A percentile compares a stretch with the other conserved stretches of the same genome.
Evolutionary conservation across 306 rosid genomes (phyloP).

Genomic region (Rubus parviflorus): DNA sequence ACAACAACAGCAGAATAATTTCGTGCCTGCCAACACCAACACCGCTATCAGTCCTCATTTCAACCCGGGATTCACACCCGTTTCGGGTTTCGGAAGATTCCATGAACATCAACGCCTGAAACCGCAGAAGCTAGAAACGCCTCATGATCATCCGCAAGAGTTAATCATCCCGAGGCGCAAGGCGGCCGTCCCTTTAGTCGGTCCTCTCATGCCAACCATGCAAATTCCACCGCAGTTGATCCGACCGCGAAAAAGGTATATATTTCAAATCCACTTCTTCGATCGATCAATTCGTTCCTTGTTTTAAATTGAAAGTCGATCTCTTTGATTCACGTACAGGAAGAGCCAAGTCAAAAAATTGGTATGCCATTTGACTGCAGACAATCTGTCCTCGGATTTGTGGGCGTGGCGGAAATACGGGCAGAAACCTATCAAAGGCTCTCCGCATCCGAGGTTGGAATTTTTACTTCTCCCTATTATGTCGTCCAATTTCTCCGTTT

Average conservation of each 20-base stretch:
- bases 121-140: slow-evolving; percentile 7
- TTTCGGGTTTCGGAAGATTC: slow-evolving; percentile 32
- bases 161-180: slow-evolving; percentile 21
- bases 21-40: slow-evolving; percentile 18
- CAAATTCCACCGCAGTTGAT: slow-evolving; percentile 24
- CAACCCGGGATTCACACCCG: slow-evolving; percentile 15
- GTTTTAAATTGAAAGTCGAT: neutral
- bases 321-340: slow-evolving; percentile 29
- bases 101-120: slow-evolving; percentile 18
- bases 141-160: slow-evolving; percentile 16
- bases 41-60: slow-evolving; percentile 20
- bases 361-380: slow-evolving; percentile 50
- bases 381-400: slow-evolving; percentile 58
- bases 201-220: slow-evolving; percentile 23
- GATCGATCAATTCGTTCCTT: neutral
- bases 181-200: neutral
- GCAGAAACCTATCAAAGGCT: slow-evolving; percentile 77
- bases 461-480: neutral
- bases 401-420: slow-evolving; percentile 96
- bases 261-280: neutral
- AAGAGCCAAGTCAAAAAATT: slow-evolving; percentile 49
- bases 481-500: neutral
- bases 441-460: slow-evolving; percentile 75
- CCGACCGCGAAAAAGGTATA: slow-evolving; percentile 52
- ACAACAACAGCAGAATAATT: slow-evolving; percentile 4